Conservation (phyloP, 805 yeast species). For the Zygosaccharomyces bailii region DNA sequence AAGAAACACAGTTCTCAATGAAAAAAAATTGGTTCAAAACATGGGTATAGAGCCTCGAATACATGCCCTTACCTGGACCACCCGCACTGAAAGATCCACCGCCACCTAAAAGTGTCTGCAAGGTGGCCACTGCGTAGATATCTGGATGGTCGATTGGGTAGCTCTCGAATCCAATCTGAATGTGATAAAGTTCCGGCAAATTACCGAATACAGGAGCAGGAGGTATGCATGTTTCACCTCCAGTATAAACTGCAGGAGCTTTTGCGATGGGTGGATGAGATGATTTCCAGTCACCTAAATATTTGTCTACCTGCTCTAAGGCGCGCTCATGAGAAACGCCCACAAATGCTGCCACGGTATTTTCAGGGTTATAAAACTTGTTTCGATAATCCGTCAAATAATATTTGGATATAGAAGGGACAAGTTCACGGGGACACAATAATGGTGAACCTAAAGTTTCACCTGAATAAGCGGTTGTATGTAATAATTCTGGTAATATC, state of each 20-base stretch:
- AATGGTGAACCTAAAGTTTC: conserved; percentile 84
- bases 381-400: conserved; percentile 59
- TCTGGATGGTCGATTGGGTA: conserved; percentile 79
- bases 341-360: conserved; percentile 79
- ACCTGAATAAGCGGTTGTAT: conserved; percentile 69
- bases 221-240: conserved; percentile 56
- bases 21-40: conserved; percentile 89
- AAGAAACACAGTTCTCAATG: conserved; percentile 82
- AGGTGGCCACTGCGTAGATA: conserved; percentile 82
- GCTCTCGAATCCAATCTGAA: conserved; percentile 87
- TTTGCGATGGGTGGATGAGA: conserved; percentile 29
- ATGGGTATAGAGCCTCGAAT: conserved; percentile 85
- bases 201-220: conserved; percentile 55
- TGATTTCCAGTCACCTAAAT: conserved; percentile 60
- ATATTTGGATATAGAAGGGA: conserved; percentile 51
- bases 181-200: conserved; percentile 76
- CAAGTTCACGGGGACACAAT: conserved; percentile 69
- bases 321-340: conserved; percentile 78
- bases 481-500: conserved; percentile 85
- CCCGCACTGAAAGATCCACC: conserved; percentile 98
- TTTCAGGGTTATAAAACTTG: conserved; percentile 70
- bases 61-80: conserved; percentile 99
- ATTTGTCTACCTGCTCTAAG: conserved; percentile 53
- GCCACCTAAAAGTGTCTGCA: conserved; percentile 90
- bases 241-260: conserved; percentile 50